These are phyloP conservation scores for Poa pratensis DNA, from an alignment of 176 grass and related monocot genomes.

Conservation along the genomic window DNA sequence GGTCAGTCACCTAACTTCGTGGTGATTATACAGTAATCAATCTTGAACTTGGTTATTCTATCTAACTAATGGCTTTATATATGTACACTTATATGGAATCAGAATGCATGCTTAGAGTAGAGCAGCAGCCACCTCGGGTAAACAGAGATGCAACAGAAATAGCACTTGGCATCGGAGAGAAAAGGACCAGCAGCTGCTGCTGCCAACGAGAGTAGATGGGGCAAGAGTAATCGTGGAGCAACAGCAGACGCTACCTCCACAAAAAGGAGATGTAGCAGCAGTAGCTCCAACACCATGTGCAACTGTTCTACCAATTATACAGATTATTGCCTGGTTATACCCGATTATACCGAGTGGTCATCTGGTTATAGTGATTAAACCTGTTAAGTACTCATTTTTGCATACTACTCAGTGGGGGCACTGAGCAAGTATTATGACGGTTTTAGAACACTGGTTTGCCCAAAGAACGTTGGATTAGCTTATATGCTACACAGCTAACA, in stretches of 20 bases:
- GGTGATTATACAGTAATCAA: not conserved
- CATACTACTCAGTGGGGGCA: not conserved
- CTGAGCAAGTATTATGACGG: not conserved
- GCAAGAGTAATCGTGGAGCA: not conserved
- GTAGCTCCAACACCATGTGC: not conserved
- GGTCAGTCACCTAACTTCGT: conserved; percentile 28
- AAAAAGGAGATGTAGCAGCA: conserved; percentile 3
- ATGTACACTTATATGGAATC: not conserved
- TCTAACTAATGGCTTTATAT: not conserved
- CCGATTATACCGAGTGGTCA: not conserved
- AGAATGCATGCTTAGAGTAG: not conserved
- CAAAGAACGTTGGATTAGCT: conserved; percentile 11
- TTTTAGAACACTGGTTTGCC: not conserved
- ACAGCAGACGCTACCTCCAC: not conserved
- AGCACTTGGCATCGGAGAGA: not conserved
- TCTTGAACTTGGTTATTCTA: not conserved
- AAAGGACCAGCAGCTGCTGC: not conserved
- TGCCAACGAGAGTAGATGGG: not conserved
- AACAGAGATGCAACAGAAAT: not conserved
- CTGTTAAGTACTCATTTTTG: not conserved
- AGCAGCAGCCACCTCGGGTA: not conserved
- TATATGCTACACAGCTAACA: conserved; percentile 27
- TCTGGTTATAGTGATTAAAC: not conserved
- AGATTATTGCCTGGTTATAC: not conserved
- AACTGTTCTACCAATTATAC: not conserved